A percentile compares a stretch with the other conserved stretches of the same genome.
Evolutionary conservation across 768 basidiomycete genomes (phyloP).

Genomic region (Postia placenta): DNA sequence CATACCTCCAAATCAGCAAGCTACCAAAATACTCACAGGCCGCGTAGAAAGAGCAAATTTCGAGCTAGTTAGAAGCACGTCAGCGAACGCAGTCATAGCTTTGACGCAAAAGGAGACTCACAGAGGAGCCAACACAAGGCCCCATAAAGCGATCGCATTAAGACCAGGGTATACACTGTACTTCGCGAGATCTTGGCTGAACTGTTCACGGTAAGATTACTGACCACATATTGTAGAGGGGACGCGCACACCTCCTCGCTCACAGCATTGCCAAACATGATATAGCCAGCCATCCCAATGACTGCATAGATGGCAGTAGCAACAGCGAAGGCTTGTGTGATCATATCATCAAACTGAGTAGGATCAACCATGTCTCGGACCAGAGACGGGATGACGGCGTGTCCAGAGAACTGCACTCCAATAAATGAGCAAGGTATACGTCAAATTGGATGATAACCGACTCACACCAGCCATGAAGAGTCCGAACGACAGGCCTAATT

Average conservation of each 20-base stretch:
- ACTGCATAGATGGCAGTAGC: conserved; percentile 18
- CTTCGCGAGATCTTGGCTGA: conserved; percentile 75
- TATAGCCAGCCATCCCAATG: conserved; percentile 60
- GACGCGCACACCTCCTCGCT: conserved; percentile 65
- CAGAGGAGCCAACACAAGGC: conserved; percentile 77
- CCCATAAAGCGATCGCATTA: conserved; percentile 76
- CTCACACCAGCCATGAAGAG: conserved; percentile 86
- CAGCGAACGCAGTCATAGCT: neutral
- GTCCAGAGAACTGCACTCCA: conserved; percentile 69
- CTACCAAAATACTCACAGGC: conserved; percentile 47
- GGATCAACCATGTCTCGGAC: conserved; percentile 89
- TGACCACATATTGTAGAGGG: neutral
- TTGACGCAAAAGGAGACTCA: conserved; percentile 29
- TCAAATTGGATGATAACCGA: neutral
- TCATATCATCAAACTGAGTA: conserved; percentile 71
- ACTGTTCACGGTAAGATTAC: too few relatives aligned
- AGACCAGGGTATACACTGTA: conserved; percentile 65
- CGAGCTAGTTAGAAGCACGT: conserved; percentile 38
- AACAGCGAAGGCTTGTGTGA: conserved; percentile 77
- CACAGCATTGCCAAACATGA: conserved; percentile 84
- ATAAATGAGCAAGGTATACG: neutral
- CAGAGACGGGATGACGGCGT: conserved; percentile 86
- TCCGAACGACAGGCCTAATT: conserved; percentile 78
- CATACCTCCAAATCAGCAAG: neutral
- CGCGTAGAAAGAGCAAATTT: conserved; percentile 85